Evolutionary conservation across 2,329 filamentous ascomycete species (phyloP), one percentile per base, ranked within the genome.

Genomic region (Arthroderma sp.): DNA sequence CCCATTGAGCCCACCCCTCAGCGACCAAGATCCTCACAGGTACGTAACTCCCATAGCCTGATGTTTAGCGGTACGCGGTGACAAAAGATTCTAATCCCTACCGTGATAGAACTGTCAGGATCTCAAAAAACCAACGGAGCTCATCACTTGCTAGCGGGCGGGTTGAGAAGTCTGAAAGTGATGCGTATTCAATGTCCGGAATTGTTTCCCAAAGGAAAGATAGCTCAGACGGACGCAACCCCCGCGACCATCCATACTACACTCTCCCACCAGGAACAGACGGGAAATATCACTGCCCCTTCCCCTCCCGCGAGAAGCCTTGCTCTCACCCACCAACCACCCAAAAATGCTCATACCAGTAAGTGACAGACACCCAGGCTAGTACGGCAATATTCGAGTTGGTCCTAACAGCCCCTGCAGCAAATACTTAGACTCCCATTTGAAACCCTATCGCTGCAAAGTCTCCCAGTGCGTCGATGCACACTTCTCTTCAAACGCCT

Each of bases 311-410:
- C 55, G 69, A 72, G 46, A 68, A 75, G 42, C 73, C 80, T 58
- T 96, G 89, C 76, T 83, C 77, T 64, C 89, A 95, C 78, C 84
- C 85, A 68, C 79, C 88, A 36, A 91, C 93, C 60, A 91, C 93
- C 71, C 83, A 96, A 56, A 95, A 95, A 77, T 95, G 89, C 80
- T 94, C 94, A 69, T 96, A 95, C 62, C 88, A 95, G 88, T 94
- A 81, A 77, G 85, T 69, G 27, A 22, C 41, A 44, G 40, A n/a
- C 11, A 22, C 37, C 29, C 30, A 2, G 33, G 10, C 22, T 33
- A 7, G n/a, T 27, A 22, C 6, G 6, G 40, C 43, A 36, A 41
- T 50, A 48, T 54, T 49, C 36, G 41, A 11, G 22, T 38, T 34
- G 46, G 53, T 47, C 50, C 57, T 53, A 53, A 61, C 48, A 29